phyloP scores from a whole-genome alignment of 2,329 filamentous ascomycete genomes.

The Chrysosphaeria jannelii region DNA sequence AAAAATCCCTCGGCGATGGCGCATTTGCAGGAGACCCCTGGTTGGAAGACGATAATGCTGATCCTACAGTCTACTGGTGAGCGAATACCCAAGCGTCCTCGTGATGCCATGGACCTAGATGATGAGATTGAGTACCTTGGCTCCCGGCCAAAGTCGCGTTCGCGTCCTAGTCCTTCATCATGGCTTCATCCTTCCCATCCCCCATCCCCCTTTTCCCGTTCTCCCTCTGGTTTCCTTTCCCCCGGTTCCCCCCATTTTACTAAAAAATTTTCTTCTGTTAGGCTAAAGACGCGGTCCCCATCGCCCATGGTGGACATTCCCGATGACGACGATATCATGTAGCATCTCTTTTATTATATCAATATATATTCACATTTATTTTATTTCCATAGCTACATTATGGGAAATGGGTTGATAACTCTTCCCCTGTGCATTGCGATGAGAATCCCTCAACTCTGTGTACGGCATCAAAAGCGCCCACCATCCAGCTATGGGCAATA shows the following conservation, averaged over 20 bases:
- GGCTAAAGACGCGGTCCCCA: constrained; percentile 15
- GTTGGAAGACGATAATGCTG: constrained; percentile 80
- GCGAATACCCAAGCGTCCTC: constrained; percentile 45
- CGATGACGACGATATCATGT: too few species aligned
- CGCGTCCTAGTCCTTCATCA: not conserved
- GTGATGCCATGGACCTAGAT: not conserved
- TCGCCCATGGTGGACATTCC: too few species aligned
- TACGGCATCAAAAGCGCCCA: too few species aligned
- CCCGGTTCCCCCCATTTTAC: constrained; percentile 15
- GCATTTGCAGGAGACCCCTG: constrained; percentile 58
- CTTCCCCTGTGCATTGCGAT: too few species aligned
- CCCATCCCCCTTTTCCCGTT: constrained; percentile 1
- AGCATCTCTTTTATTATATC: too few species aligned
- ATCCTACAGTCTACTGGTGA: constrained; percentile 95
- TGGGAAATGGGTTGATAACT: too few species aligned
- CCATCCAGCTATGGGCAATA: too few species aligned
- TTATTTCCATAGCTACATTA: too few species aligned
- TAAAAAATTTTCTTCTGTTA: constrained; percentile 37
- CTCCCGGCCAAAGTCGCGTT: not conserved
- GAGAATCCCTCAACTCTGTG: too few species aligned
- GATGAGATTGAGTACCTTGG: too few species aligned
- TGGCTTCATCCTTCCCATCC: constrained; percentile 1
- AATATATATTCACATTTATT: too few species aligned
- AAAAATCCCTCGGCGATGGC: constrained; percentile 58
- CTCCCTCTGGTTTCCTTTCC: constrained; percentile 3